Percentiles rank a stretch among this genome's conserved stretches.
Conservation (phyloP, 1,284 basidiomycete genomes). For the Irpex rosettiformis region DNA sequence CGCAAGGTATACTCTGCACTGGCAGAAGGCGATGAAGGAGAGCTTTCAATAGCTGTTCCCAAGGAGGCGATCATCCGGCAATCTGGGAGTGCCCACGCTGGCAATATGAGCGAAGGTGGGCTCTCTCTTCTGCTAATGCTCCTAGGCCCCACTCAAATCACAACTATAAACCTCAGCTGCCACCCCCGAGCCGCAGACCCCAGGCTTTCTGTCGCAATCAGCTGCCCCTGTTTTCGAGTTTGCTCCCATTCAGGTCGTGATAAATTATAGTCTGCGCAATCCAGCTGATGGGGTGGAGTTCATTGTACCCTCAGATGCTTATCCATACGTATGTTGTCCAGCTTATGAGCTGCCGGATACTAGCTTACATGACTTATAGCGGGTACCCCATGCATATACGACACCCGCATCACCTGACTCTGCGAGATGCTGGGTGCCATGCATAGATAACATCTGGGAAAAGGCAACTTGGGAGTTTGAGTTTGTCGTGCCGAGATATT, state of each 20-base stretch:
- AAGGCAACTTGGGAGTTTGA: constrained; percentile 99
- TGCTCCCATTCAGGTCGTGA: constrained; percentile 71
- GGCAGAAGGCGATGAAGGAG: constrained; percentile 90
- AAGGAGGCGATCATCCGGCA: constrained; percentile 71
- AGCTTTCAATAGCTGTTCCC: constrained; percentile 89
- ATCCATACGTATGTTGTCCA: constrained; percentile 74
- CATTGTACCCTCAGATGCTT: constrained; percentile 73
- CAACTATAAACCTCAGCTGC: constrained; percentile 43
- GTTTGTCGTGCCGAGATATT: constrained; percentile 86
- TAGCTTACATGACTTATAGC: constrained; percentile 40
- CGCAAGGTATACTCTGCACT: constrained; percentile 88
- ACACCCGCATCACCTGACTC: constrained; percentile 87
- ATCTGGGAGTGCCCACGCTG: constrained; percentile 43
- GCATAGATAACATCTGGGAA: constrained; percentile 94
- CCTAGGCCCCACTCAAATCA: constrained; percentile 10
- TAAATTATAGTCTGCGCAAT: constrained; percentile 78
- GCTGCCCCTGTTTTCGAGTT: constrained; percentile 58
- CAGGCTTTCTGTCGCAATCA: constrained; percentile 45
- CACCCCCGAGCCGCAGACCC: constrained; percentile 76
- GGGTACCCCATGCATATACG: constrained; percentile 91
- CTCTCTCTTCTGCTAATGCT: background rate
- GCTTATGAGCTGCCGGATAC: constrained; percentile 1
- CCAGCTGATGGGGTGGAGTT: constrained; percentile 88
- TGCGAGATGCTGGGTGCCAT: constrained; percentile 96
- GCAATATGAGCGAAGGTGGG: constrained; percentile 45